Evolutionary conservation across 305 asterid species (phyloP).

Genomic region (Fraxinus ornus): DNA sequence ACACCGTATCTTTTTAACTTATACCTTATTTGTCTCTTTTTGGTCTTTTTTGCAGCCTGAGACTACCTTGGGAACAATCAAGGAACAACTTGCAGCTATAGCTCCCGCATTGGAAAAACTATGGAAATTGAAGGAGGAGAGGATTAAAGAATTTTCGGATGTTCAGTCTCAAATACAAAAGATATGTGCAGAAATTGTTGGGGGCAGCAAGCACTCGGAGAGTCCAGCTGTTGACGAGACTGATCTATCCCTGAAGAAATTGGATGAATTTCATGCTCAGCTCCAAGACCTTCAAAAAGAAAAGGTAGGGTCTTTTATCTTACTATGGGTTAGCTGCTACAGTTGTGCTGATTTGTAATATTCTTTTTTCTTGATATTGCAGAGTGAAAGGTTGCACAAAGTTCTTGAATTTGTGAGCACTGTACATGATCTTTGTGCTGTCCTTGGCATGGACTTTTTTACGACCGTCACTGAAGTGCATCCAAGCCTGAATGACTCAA

Average conservation of each 20-base stretch:
- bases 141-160: conserved; percentile 72
- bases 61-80: conserved; percentile 83
- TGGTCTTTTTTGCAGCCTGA: conserved; percentile 62
- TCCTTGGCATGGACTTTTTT: conserved; percentile 81
- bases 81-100: conserved; percentile 90
- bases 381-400: conserved; percentile 91
- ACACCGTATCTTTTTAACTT: not conserved
- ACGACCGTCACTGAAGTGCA: conserved; percentile 83
- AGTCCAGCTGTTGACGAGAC: conserved; percentile 69
- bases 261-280: conserved; percentile 75
- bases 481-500: conserved; percentile 79
- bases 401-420: conserved; percentile 95
- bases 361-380: conserved; percentile 34
- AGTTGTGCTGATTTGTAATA: conserved; percentile 9
- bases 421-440: conserved; percentile 91
- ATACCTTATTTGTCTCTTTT: not conserved
- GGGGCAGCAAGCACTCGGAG: conserved; percentile 53
- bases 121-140: conserved; percentile 83
- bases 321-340: conserved; percentile 10
- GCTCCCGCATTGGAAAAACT: conserved; percentile 83
- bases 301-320: conserved; percentile 49
- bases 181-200: conserved; percentile 79
- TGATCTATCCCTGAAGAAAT: conserved; percentile 72
- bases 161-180: conserved; percentile 83
- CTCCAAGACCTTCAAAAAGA: conserved; percentile 94